Evolutionary conservation across 2,329 filamentous ascomycete genomes (phyloP).

Genomic region (Trichoderma gracile): DNA sequence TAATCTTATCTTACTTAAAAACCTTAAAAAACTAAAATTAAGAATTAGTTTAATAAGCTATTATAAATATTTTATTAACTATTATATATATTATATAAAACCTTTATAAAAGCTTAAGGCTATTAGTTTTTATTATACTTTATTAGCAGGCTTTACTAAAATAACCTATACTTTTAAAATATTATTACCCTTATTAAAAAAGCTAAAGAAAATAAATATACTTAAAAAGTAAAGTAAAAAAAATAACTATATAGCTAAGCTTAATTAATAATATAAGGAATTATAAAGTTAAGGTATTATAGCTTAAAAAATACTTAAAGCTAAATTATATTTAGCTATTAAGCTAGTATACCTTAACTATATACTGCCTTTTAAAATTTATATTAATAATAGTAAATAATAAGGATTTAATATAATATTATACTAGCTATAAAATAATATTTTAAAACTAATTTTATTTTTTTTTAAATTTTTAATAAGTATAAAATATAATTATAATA

Average conservation of each 20-base stretch:
- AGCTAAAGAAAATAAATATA: too few species aligned
- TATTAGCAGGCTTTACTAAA: too few species aligned
- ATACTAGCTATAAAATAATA: not conserved
- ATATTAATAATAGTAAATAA: not conserved
- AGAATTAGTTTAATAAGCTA: not conserved
- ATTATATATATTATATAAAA: not conserved
- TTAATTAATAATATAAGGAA: too few species aligned
- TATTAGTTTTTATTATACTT: not conserved
- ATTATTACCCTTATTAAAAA: not conserved
- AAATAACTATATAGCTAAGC: too few species aligned
- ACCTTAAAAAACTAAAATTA: not conserved
- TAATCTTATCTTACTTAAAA: not conserved
- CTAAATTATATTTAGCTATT: not conserved
- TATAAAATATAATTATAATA: not conserved
- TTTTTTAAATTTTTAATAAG: not conserved
- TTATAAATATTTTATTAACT: not conserved
- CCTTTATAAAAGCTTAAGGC: not conserved
- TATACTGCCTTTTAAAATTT: not conserved
- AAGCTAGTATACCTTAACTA: not conserved
- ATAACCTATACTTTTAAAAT: not conserved
- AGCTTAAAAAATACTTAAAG: not conserved
- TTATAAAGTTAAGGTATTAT: too few species aligned
- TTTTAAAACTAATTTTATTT: not conserved
- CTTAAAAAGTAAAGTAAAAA: too few species aligned
- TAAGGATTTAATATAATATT: not conserved